Conservation (phyloP, 106 monocot genomes). For the Allium sativum region DNA sequence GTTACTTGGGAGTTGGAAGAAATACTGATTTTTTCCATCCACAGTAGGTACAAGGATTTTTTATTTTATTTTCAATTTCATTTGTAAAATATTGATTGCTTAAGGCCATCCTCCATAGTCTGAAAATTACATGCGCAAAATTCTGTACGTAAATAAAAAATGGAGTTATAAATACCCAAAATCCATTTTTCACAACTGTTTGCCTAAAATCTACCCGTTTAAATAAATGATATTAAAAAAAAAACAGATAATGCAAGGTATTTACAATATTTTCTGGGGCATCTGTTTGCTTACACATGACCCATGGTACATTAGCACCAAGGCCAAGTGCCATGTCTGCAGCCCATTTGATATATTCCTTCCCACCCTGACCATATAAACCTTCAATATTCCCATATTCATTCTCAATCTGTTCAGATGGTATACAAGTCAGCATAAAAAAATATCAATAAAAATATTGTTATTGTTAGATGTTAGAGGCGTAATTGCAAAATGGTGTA, state of each 20-base stretch:
- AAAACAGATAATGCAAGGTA: not conserved
- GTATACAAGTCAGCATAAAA: not conserved
- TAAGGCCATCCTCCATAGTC: not conserved
- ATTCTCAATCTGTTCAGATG: constrained; percentile 87
- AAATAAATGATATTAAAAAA: constrained; percentile 1
- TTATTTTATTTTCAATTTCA: no score
- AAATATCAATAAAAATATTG: no score
- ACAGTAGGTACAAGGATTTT: no score
- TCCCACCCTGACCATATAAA: constrained; percentile 66
- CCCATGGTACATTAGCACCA: constrained; percentile 78
- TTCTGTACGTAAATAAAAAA: not conserved
- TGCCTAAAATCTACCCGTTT: not conserved
- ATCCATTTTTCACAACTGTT: not conserved
- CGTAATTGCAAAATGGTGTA: not conserved
- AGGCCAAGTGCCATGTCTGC: constrained; percentile 76
- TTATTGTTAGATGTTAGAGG: not conserved
- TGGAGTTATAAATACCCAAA: not conserved
- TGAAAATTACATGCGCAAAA: not conserved
- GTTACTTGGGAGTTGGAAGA: no score
- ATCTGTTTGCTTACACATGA: constrained; percentile 95
- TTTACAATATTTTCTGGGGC: constrained; percentile 86
- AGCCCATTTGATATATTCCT: constrained; percentile 85
- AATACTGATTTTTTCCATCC: no score
- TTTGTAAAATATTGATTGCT: no score
- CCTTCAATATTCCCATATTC: constrained; percentile 93